Evolutionary conservation across 257 asterid genomes (phyloP).

Genomic region (Ballota nigra): DNA sequence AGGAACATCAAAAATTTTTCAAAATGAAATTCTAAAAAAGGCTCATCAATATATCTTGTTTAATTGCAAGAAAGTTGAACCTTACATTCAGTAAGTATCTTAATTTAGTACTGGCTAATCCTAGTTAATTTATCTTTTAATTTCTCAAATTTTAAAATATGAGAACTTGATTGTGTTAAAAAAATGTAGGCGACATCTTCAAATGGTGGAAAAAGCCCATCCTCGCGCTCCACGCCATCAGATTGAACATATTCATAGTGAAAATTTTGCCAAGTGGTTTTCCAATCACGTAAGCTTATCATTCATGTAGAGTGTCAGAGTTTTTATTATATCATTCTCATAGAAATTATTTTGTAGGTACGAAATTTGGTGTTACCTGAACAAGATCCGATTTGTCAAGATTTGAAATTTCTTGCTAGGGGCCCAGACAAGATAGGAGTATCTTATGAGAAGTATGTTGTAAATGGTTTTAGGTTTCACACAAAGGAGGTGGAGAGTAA

Average conservation of each 20-base stretch:
- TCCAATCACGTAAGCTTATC: conserved; percentile 9
- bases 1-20: not conserved
- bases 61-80: not conserved
- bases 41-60: not conserved
- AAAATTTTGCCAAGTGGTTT: conserved; percentile 2
- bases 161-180: no score
- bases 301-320: not conserved
- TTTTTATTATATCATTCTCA: not conserved
- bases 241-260: conserved; percentile 4
- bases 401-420: not conserved
- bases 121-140: not conserved
- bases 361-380: not conserved
- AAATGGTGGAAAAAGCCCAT: not conserved
- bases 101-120: not conserved
- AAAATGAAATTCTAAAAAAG: not conserved
- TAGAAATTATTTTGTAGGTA: not conserved
- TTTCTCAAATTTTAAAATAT: not conserved
- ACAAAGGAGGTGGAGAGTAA: not conserved
- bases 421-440: not conserved
- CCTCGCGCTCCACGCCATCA: not conserved
- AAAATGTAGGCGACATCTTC: conserved; percentile 3
- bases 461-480: conserved; percentile 9
- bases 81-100: not conserved
- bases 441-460: not conserved
- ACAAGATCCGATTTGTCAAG: not conserved